A percentile compares a stretch with the other conserved stretches of the same genome.
Evolutionary conservation across 345 rosid genomes (phyloP).

Genomic region (Hibiscus trionum): DNA sequence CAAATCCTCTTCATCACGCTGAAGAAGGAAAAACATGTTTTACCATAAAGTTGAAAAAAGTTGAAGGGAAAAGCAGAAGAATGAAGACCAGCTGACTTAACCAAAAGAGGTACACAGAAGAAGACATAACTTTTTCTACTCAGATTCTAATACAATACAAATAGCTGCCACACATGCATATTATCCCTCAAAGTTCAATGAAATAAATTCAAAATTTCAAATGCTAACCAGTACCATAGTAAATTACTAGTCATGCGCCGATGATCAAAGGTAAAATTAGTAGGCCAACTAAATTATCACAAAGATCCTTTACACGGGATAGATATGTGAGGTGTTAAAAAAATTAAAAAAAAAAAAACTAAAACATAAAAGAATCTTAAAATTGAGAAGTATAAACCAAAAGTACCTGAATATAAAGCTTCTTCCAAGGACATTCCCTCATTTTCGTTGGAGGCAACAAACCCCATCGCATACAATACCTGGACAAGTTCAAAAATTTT

Average conservation of each 20-base stretch:
- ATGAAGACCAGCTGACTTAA: background rate
- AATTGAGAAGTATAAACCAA: background rate
- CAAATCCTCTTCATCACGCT: slow-evolving; percentile 93
- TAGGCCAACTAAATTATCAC: too few species aligned
- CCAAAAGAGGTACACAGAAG: background rate
- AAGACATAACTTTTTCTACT: background rate
- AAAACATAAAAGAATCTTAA: background rate
- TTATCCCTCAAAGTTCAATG: background rate
- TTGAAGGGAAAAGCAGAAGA: background rate
- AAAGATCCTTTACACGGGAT: background rate
- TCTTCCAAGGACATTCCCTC: slow-evolving; percentile 82
- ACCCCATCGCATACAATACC: slow-evolving; percentile 90
- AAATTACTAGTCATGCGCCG: too few species aligned
- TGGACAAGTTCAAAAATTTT: slow-evolving; percentile 15
- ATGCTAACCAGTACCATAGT: too few species aligned
- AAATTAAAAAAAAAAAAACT: background rate
- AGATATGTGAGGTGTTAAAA: background rate
- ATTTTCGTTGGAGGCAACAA: slow-evolving; percentile 46
- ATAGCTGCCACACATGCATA: background rate
- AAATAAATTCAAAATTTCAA: too few species aligned
- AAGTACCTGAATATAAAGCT: slow-evolving; percentile 76
- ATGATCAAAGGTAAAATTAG: too few species aligned
- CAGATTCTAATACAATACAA: background rate
- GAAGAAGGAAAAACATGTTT: slow-evolving; percentile 13
- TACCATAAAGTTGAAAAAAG: background rate